Base-by-base conservation (phyloP, 148 eudicot species). In the Tetragonia tetragonoides region DNA sequence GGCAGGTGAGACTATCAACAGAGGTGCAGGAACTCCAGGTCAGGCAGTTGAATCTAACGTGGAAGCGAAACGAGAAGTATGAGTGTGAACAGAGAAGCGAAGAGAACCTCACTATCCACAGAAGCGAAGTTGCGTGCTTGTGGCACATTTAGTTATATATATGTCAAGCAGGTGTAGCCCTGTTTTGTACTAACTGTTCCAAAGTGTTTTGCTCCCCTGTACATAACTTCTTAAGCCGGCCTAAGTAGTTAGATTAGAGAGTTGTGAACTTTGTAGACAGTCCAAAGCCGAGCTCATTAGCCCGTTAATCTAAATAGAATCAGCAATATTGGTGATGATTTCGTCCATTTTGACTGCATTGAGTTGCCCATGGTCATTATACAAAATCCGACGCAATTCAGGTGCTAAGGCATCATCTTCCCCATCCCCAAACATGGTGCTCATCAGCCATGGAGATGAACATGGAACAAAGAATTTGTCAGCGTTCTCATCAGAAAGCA, bases 21-120 rank as follows among this genome's bases (percentile, higher is more conserved):
- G 70, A 62, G 60, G 6, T 78, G 75, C 80, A 44, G 80, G 69
- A 20, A 70, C 60, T 70, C 37, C 38, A 46, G 75, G 60, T 60
- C 80, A 69, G 24, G 70, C 61, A 78, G 20, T 41, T 34, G 47
- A 70, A 34, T 69, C 34, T 70, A 64, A 37, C 49, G 4, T 46
- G 44, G 70, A 78, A n/a, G 57, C 75, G 53, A 78, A 62, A 34
- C 62, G 21, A 11, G 80, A 78, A 60, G 39, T 59, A 47, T 70
- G 60, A 78, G 6, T 6, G 46, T 17, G 44, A 41, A 38, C 10
- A 1, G 7, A 7, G 70, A 10, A 38, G 1, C 70, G 5, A 66
- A 5, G 6, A 0, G 21, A 66, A 39, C 14, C 42, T 38, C 44
- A 7, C n/a, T 8, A 49, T 14, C 3, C 53, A 10, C 2, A 49